phyloP scores from a whole-genome alignment of 441 rosid species.

The Pelargonium myrrhifolium region DNA sequence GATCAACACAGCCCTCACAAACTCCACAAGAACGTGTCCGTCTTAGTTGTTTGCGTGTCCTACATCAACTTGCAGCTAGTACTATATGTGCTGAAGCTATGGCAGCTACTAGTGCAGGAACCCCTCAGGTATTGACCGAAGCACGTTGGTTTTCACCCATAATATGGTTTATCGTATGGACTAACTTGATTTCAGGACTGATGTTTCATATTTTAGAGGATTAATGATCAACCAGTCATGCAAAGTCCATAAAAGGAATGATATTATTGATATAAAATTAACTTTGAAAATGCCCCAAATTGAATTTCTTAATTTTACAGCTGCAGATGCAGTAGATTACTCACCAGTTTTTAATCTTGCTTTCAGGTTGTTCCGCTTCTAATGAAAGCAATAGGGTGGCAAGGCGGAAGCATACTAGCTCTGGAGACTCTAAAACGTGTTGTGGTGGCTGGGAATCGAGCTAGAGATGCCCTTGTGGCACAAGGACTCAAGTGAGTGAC shows the following conservation, averaged over 20 bases:
- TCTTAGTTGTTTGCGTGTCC: constrained; percentile 94
- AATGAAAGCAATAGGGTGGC: constrained; percentile 99
- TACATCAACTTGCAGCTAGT: constrained; percentile 99
- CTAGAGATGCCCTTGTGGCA: constrained; percentile 97
- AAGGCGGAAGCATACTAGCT: constrained; percentile 97
- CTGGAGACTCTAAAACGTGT: constrained; percentile 96
- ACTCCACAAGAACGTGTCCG: constrained; percentile 97
- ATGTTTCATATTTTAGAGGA: no score
- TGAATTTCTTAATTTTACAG: neutral
- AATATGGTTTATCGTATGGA: no score
- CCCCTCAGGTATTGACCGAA: constrained; percentile 63
- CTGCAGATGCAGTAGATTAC: neutral
- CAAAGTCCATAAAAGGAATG: neutral
- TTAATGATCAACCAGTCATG: no score
- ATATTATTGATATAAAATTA: neutral
- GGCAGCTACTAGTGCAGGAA: constrained; percentile 98
- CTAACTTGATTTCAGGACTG: no score
- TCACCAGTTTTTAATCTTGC: constrained; percentile 1
- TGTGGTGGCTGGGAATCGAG: constrained; percentile 98
- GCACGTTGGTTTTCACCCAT: neutral
- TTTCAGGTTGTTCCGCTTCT: constrained; percentile 97
- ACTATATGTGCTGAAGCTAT: constrained; percentile 97
- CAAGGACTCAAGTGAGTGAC: constrained; percentile 90
- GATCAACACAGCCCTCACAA: constrained; percentile 54
- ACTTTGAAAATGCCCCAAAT: neutral